Percentiles rank a stretch among this genome's conserved stretches.
phyloP scores from a whole-genome alignment of 1,284 basidiomycete genomes.

The Leccinum pachyderme region DNA sequence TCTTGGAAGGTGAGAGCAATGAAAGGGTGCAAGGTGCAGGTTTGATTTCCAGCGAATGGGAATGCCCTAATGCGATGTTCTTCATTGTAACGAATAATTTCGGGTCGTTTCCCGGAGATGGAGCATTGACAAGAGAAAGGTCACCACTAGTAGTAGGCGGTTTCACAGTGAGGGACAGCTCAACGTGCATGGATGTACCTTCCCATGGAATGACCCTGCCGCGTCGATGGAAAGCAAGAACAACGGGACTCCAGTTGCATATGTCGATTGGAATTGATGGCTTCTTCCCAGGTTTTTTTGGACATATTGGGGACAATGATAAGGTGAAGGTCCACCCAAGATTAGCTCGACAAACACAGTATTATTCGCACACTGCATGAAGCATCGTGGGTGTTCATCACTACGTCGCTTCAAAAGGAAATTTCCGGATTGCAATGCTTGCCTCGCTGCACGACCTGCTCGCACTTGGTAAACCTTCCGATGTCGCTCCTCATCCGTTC shows the following conservation, averaged over 20 bases:
- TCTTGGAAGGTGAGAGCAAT: background rate
- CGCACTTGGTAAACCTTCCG: conserved; percentile 11
- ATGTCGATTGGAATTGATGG: no score
- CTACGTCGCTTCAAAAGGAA: conserved; percentile 9
- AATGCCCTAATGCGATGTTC: conserved; percentile 1
- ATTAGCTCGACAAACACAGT: conserved; percentile 5
- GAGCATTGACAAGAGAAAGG: background rate
- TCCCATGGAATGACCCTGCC: conserved; percentile 10
- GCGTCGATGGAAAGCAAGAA: conserved; percentile 13
- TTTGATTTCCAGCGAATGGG: background rate
- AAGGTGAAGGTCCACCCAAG: conserved; percentile 23
- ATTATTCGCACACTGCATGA: conserved; percentile 1
- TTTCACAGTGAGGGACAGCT: conserved; percentile 9
- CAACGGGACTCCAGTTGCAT: conserved; percentile 6
- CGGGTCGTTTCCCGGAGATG: background rate
- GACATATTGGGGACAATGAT: conserved; percentile 5
- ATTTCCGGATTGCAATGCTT: conserved; percentile 11
- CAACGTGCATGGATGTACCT: conserved; percentile 14
- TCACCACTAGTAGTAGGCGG: background rate
- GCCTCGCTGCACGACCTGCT: conserved; percentile 29
- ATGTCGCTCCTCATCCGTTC: conserved; percentile 47
- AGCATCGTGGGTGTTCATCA: conserved; percentile 17
- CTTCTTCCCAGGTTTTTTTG: background rate
- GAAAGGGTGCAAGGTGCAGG: background rate
- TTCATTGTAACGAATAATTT: conserved; percentile 7